phyloP scores from a whole-genome alignment of 306 rosid genomes.

The Crotalaria pallida region DNA sequence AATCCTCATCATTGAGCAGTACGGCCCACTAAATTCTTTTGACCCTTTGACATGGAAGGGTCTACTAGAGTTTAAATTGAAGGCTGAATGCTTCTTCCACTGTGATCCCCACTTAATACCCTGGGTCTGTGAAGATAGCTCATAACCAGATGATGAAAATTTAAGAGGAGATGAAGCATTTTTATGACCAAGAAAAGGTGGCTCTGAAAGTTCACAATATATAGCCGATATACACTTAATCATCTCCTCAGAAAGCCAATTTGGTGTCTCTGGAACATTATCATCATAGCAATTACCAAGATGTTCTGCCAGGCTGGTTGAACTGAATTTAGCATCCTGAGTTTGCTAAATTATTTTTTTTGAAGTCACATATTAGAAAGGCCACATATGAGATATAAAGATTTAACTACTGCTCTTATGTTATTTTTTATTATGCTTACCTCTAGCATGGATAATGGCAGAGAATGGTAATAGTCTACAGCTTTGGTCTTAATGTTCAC shows the following conservation, averaged over 20 bases:
- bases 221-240: constrained; percentile 69
- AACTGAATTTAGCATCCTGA: constrained; percentile 36
- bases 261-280: constrained; percentile 56
- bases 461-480: constrained; percentile 67
- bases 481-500: constrained; percentile 44
- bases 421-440: constrained; percentile 32
- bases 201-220: constrained; percentile 76
- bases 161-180: constrained; percentile 49
- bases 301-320: constrained; percentile 54
- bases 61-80: constrained; percentile 50
- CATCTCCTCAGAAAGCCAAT: constrained; percentile 89
- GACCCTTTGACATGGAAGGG: constrained; percentile 50
- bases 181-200: constrained; percentile 43
- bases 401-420: neutral
- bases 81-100: constrained; percentile 43
- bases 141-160: constrained; percentile 45
- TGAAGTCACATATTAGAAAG: constrained; percentile 23
- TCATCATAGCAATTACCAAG: constrained; percentile 39
- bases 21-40: constrained; percentile 60
- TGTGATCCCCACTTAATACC: constrained; percentile 46
- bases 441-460: constrained; percentile 90
- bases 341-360: constrained; percentile 64
- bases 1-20: constrained; percentile 66
- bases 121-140: constrained; percentile 46
- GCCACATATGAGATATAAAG: constrained; percentile 7